Evolutionary conservation across 2,329 filamentous ascomycete species (phyloP), one percentile per base, ranked within the genome.

Genomic region (Corinectria fuckeliana): DNA sequence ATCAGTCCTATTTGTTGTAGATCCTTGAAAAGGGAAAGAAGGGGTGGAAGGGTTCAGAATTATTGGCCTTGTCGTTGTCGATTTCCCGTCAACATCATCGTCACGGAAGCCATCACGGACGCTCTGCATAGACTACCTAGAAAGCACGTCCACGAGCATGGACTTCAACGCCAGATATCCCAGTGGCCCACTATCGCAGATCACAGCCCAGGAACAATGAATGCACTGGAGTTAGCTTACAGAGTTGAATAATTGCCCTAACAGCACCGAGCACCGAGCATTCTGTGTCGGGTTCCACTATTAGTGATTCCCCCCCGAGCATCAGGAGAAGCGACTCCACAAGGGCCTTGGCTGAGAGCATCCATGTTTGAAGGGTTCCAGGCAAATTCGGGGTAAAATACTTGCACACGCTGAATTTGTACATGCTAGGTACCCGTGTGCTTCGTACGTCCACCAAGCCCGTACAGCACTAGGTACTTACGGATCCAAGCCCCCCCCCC

Each of bases 291-390:
- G 54, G 41, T 58, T 32, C 55, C 55, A 52, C 55, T 52, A 25
- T 32, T 58, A 41, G 48, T 48, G 48, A 32, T 48, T 57, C 28
- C 49, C 49, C 42, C 49, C 49, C 48, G 42, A 52, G 55, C 44
- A 53, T 28, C 34, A 53, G 49, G 49, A 49, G 56, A 39, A 41
- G 44, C 20, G 28, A 16, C 42, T 41, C 34, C 56, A 57, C 49
- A n/a, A 21, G 25, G 11, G 34, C 44, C n/a, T n/a, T 47, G 39
- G 54, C 38, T 34, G 11, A 56, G 28, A 48, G 39, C 16, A 18
- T 32, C 16, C 23, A 26, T 44, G 39, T 42, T 42, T 42, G 41
- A 44, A 23, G 41, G 41, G n/a, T n/a, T n/a, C n/a, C n/a, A n/a
- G n/a, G n/a, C n/a, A n/a, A n/a, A n/a, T n/a, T n/a, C n/a, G n/a